Conservation (phyloP, 768 basidiomycete species). For the Lepiota venenata region DNA sequence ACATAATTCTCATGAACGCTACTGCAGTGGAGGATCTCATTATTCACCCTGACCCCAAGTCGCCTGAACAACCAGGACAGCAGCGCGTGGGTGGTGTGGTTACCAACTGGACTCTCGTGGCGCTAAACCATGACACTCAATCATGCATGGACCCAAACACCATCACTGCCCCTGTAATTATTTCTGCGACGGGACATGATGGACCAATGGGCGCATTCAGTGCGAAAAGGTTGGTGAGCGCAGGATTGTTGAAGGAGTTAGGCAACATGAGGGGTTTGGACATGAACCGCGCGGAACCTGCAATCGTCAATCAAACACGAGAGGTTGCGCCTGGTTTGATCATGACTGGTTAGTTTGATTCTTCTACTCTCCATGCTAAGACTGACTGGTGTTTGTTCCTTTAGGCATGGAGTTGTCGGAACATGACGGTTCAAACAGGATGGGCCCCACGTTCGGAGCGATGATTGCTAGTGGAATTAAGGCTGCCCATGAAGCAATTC, state of each 20-base stretch:
- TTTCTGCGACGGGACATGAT: constrained; percentile 75
- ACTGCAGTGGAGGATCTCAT: constrained; percentile 83
- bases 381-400: constrained; percentile 11
- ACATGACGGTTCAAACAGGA: constrained; percentile 75
- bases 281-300: constrained; percentile 80
- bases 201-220: constrained; percentile 81
- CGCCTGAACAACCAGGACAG: constrained; percentile 20
- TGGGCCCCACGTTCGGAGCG: constrained; percentile 77
- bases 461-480: constrained; percentile 79
- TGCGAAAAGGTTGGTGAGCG: constrained; percentile 74
- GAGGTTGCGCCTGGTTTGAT: constrained; percentile 75
- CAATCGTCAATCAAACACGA: constrained; percentile 74
- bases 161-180: constrained; percentile 73
- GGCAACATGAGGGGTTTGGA: constrained; percentile 80
- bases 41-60: constrained; percentile 54
- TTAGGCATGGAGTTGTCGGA: constrained; percentile 81
- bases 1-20: constrained; percentile 74
- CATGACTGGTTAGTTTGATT: constrained; percentile 53
- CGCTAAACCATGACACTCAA: constrained; percentile 69
- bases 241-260: constrained; percentile 68
- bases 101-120: constrained; percentile 50
- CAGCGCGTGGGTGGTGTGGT: constrained; percentile 52
- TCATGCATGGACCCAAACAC: constrained; percentile 79
- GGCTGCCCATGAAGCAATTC: constrained; percentile 63
- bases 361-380: background rate